Evolutionary conservation across 495 filamentous ascomycete genomes (phyloP).

Genomic region (Viridothelium virens): DNA sequence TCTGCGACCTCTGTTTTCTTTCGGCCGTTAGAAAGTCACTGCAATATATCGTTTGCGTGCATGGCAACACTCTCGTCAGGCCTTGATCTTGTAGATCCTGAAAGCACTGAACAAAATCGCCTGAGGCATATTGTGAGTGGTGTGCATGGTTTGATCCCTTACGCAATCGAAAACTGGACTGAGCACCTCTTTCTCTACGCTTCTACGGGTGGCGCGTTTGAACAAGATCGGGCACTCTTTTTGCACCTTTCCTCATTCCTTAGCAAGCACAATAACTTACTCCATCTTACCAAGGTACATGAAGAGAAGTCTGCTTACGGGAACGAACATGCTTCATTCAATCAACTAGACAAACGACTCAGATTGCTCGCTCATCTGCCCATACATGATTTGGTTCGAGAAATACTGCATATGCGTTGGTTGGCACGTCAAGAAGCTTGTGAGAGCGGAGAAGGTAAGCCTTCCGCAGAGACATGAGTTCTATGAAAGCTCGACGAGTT

Average conservation of each 20-base stretch:
- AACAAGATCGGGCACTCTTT: background rate
- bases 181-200: conserved; percentile 6
- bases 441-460: conserved; percentile 8
- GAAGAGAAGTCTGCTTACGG: background rate
- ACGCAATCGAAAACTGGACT: background rate
- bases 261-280: background rate
- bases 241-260: background rate
- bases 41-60: background rate
- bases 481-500: background rate
- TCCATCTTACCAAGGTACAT: background rate
- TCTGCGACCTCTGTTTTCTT: background rate
- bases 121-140: background rate
- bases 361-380: background rate
- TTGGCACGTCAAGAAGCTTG: background rate
- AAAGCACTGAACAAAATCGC: background rate
- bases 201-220: background rate
- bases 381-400: background rate
- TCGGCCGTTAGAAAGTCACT: background rate
- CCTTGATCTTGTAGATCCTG: background rate
- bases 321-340: background rate
- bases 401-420: background rate
- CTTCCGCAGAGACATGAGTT: background rate
- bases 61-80: background rate
- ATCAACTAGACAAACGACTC: background rate
- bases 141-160: background rate